A percentile compares a stretch with the other conserved stretches of the same genome.
Evolutionary conservation across 108 stramenopile genomes (phyloP).

Genomic region (Nitzschia inconspicua): DNA sequence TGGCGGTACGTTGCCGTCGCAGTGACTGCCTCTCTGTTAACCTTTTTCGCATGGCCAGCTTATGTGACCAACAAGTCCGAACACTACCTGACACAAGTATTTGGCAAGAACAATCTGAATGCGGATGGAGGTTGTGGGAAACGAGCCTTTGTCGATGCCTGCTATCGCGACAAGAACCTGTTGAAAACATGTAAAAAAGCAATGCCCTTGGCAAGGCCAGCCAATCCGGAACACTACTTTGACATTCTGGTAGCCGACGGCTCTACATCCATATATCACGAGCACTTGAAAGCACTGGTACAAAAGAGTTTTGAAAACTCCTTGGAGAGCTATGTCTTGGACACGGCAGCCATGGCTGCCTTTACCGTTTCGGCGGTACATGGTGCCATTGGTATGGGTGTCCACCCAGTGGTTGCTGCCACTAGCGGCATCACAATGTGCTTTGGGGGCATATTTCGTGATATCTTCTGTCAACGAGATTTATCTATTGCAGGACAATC

Average conservation of each 20-base stretch:
- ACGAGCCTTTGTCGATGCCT: no score
- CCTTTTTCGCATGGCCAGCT: slow-evolving; percentile 36
- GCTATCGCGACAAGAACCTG: no score
- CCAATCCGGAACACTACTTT: no score
- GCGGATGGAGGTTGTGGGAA: no score
- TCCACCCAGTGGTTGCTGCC: slow-evolving; percentile 28
- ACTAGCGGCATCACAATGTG: slow-evolving; percentile 30
- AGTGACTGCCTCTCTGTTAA: slow-evolving; percentile 16
- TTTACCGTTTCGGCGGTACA: slow-evolving; percentile 28
- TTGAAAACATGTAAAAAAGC: no score
- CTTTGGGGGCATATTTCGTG: slow-evolving; percentile 39
- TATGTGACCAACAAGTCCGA: slow-evolving; percentile 1
- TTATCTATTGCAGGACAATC: no score
- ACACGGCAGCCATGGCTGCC: slow-evolving; percentile 26
- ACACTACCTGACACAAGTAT: slow-evolving; percentile 3
- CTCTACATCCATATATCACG: slow-evolving; percentile 1
- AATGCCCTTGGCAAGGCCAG: no score
- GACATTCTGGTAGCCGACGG: slow-evolving; percentile 1
- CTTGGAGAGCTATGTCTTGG: slow-evolving; percentile 22
- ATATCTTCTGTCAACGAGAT: slow-evolving; percentile 29
- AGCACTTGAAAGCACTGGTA: slow-evolving; percentile 13
- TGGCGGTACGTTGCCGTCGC: slow-evolving; percentile 15
- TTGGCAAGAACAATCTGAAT: no score
- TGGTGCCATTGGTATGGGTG: slow-evolving; percentile 16
- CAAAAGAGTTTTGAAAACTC: slow-evolving; percentile 5